Evolutionary conservation across 108 stramenopile genomes (phyloP).

Genomic region (Pseudonitzschia pungens): DNA sequence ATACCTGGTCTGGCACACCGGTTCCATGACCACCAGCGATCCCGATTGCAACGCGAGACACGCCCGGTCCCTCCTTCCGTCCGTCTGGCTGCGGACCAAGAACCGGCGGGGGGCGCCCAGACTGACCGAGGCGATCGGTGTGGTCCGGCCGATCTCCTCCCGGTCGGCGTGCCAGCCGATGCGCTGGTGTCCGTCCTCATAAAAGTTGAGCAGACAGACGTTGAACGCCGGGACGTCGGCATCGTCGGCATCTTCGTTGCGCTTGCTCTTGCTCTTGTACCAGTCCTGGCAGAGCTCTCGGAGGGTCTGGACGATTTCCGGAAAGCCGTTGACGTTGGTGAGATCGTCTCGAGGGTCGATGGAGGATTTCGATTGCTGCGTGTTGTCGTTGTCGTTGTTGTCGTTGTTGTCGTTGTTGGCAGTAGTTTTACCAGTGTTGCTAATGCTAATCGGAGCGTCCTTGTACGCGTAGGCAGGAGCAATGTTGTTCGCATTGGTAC

Average conservation of each 20-base stretch:
- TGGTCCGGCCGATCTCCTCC: slow-evolving; percentile 64
- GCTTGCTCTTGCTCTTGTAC: slow-evolving; percentile 41
- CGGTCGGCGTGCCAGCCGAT: slow-evolving; percentile 80
- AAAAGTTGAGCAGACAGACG: slow-evolving; percentile 73
- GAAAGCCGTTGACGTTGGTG: slow-evolving; percentile 15
- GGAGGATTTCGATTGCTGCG: not conserved
- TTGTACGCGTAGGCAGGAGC: slow-evolving; percentile 55
- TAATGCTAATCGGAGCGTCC: slow-evolving; percentile 12
- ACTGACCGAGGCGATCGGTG: slow-evolving; percentile 66
- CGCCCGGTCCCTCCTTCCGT: slow-evolving; percentile 49
- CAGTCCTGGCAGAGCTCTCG: slow-evolving; percentile 50
- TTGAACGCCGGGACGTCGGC: slow-evolving; percentile 38
- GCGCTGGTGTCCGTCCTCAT: slow-evolving; percentile 57
- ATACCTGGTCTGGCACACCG: slow-evolving; percentile 55
- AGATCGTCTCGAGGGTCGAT: not conserved
- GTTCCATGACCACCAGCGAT: slow-evolving; percentile 60
- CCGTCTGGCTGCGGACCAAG: slow-evolving; percentile 50
- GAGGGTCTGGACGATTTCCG: slow-evolving; percentile 28
- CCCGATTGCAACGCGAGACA: slow-evolving; percentile 48
- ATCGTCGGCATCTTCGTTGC: slow-evolving; percentile 19
- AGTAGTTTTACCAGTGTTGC: no score
- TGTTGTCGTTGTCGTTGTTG: no score
- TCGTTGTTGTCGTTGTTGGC: no score
- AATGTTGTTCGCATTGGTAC: no score
- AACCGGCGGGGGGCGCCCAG: slow-evolving; percentile 60